Evolutionary conservation across 1,284 basidiomycete species (phyloP).

Genomic region (Ganoderma lingzhi): DNA sequence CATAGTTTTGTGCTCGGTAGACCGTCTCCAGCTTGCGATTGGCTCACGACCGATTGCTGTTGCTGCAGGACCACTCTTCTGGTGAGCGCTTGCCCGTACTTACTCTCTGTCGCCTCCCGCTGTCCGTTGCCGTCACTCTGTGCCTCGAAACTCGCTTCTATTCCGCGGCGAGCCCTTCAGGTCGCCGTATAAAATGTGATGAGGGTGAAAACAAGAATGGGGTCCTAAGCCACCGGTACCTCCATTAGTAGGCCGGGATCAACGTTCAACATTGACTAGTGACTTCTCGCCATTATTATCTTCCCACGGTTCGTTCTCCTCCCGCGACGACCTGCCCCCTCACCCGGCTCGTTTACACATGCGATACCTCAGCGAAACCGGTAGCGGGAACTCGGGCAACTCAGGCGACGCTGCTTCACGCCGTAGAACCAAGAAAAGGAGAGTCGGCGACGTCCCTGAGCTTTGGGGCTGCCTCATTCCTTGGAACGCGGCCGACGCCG

Average conservation of each 20-base stretch:
- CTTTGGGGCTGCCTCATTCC: slow-evolving; percentile 76
- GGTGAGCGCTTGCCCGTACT: too few species aligned
- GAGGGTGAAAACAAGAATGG: neutral
- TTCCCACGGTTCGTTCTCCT: slow-evolving; percentile 8
- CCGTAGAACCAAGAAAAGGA: neutral
- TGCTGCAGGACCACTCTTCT: too few species aligned
- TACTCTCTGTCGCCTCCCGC: too few species aligned
- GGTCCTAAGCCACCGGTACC: neutral
- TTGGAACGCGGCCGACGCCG: slow-evolving; percentile 52
- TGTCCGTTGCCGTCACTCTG: too few species aligned
- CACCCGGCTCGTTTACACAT: neutral
- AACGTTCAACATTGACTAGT: neutral
- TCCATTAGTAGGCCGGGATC: neutral
- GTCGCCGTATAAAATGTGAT: neutral
- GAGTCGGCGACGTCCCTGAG: neutral
- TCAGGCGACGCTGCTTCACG: too few species aligned
- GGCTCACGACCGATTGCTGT: too few species aligned
- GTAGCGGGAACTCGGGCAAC: neutral
- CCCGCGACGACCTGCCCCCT: neutral
- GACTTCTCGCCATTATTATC: neutral
- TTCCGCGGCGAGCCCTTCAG: neutral
- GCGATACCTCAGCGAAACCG: neutral
- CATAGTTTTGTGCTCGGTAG: too few species aligned
- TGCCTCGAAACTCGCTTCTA: neutral
- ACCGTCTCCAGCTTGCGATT: too few species aligned